A percentile compares a stretch with the other conserved stretches of the same genome.
These are phyloP conservation scores for Paraphoma chrysanthemicola DNA, from an alignment of 2,329 filamentous ascomycete genomes.

Conservation along the genomic window DNA sequence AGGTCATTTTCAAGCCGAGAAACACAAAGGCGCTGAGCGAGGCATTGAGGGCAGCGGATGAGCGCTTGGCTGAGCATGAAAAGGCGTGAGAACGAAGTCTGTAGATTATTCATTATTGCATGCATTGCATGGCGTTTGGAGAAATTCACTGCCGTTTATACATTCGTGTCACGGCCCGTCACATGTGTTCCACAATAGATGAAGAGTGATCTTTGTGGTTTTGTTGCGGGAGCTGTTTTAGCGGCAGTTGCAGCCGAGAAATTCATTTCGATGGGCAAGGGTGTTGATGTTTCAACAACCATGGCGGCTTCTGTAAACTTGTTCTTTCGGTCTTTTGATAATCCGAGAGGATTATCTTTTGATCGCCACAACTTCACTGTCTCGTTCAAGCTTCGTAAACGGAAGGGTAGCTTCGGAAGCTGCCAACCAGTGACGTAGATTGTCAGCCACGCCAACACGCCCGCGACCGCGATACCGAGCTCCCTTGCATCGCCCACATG, in stretches of 20 bases:
- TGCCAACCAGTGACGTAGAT: neutral
- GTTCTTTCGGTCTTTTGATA: neutral
- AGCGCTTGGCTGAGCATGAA: constrained; percentile 26
- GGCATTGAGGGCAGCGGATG: constrained; percentile 47
- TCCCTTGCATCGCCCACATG: constrained; percentile 25
- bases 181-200: neutral
- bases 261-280: neutral
- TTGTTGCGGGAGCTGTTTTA: neutral
- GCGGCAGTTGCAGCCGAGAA: constrained; percentile 6
- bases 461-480: constrained; percentile 14
- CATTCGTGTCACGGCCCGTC: neutral
- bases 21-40: constrained; percentile 54
- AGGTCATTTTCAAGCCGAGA: constrained; percentile 65
- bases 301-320: neutral
- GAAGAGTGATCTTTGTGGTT: neutral
- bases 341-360: neutral
- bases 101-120: neutral
- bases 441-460: neutral
- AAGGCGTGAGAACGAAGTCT: constrained; percentile 2
- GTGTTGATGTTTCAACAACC: neutral
- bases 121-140: neutral
- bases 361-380: neutral
- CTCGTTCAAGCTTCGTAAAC: too few species aligned
- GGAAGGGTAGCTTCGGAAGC: too few species aligned
- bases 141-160: neutral